phyloP scores from a whole-genome alignment of 305 asterid species.

The Solanum aculeatissimum region DNA sequence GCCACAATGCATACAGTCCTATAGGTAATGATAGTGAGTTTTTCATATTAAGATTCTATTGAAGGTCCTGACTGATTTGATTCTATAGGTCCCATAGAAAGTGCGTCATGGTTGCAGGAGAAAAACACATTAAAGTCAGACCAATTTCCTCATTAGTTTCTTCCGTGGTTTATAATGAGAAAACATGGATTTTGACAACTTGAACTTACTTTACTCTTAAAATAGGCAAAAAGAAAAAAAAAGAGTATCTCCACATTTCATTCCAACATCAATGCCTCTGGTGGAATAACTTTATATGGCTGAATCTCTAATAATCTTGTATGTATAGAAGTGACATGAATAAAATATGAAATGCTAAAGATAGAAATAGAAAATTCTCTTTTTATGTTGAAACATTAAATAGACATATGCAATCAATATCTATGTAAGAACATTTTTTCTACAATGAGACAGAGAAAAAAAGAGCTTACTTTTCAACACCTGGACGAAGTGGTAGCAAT shows the following conservation, averaged over 20 bases:
- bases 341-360: neutral
- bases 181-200: neutral
- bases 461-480: conserved; percentile 69
- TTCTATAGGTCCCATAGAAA: neutral
- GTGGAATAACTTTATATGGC: neutral
- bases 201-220: neutral
- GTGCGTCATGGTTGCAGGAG: neutral
- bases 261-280: neutral
- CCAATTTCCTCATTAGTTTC: neutral
- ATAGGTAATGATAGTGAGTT: neutral
- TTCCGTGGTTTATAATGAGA: neutral
- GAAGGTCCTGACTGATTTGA: neutral
- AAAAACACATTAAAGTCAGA: neutral
- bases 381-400: too few relatives aligned
- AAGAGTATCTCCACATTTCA: too few relatives aligned
- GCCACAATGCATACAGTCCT: neutral
- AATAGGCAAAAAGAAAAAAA: neutral
- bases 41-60: neutral
- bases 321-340: neutral
- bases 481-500: conserved; percentile 88
- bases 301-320: neutral
- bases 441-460: neutral
- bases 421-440: neutral
- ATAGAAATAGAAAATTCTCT: neutral
- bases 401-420: neutral